A percentile compares a stretch with the other conserved stretches of the same genome.
phyloP scores from a whole-genome alignment of 1,284 basidiomycete species.

The Ustilago xerochloae region DNA sequence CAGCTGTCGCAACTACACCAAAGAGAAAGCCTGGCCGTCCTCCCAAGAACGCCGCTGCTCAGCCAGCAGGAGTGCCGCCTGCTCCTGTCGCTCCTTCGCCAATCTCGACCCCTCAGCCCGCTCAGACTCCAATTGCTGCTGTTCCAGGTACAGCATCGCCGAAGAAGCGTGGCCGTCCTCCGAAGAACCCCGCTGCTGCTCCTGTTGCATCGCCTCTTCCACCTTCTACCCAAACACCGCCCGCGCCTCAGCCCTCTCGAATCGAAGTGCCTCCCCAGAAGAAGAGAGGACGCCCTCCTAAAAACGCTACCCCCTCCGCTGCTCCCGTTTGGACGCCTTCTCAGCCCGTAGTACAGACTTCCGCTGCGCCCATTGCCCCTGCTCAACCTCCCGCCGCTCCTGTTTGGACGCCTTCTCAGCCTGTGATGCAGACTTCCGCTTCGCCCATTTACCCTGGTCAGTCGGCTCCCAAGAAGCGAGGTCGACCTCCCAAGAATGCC shows the following conservation, averaged over 20 bases:
- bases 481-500: slow-evolving; percentile 7
- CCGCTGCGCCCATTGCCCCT: neutral
- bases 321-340: too few relatives aligned
- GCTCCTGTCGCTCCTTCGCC: slow-evolving; percentile 10
- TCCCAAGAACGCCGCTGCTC: slow-evolving; percentile 22
- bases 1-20: slow-evolving; percentile 1
- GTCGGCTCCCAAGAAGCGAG: slow-evolving; percentile 5
- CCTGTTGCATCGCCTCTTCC: neutral
- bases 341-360: neutral
- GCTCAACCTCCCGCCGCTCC: too few relatives aligned
- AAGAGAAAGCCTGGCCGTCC: slow-evolving; percentile 36
- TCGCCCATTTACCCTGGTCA: neutral
- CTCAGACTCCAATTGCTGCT: neutral
- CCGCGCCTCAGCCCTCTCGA: neutral
- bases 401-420: neutral
- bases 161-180: slow-evolving; percentile 38
- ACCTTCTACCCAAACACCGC: neutral
- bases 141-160: slow-evolving; percentile 5
- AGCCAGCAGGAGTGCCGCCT: slow-evolving; percentile 2
- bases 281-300: slow-evolving; percentile 33
- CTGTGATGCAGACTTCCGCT: neutral
- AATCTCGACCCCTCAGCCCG: neutral
- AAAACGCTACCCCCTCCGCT: slow-evolving; percentile 4
- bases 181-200: slow-evolving; percentile 16
- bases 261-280: slow-evolving; percentile 4